Percentiles rank a stretch among this genome's conserved stretches.
Evolutionary conservation across 2,329 filamentous ascomycete genomes (phyloP).

Genomic region (Alternaria viburni): DNA sequence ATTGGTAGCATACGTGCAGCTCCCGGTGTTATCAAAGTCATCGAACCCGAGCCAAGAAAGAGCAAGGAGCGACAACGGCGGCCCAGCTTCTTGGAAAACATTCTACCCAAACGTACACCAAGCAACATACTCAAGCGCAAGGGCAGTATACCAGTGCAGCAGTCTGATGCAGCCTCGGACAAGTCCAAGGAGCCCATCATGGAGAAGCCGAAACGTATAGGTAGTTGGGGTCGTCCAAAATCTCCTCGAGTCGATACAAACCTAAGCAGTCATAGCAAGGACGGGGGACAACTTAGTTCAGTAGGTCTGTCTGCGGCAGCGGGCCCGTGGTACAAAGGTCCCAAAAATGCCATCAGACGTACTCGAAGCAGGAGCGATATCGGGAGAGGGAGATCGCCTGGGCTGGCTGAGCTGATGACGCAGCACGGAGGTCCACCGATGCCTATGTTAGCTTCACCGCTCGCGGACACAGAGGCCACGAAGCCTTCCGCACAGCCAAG

Average conservation of each 20-base stretch:
- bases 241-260: conserved; percentile 50
- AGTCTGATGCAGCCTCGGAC: conserved; percentile 29
- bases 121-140: conserved; percentile 58
- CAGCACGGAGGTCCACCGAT: conserved; percentile 65
- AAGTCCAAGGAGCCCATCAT: conserved; percentile 40
- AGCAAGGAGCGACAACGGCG: conserved; percentile 53
- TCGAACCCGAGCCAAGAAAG: conserved; percentile 56
- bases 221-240: conserved; percentile 51
- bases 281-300: conserved; percentile 60
- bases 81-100: conserved; percentile 60
- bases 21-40: conserved; percentile 65
- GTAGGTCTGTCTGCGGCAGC: conserved; percentile 41
- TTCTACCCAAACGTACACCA: conserved; percentile 51
- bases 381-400: conserved; percentile 45
- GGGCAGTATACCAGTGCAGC: conserved; percentile 43
- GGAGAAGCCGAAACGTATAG: conserved; percentile 48
- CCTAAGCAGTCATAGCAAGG: conserved; percentile 54
- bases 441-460: conserved; percentile 59
- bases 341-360: conserved; percentile 56
- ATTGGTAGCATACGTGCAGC: conserved; percentile 66
- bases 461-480: conserved; percentile 45
- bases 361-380: conserved; percentile 65
- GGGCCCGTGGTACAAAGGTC: conserved; percentile 45
- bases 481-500: conserved; percentile 42
- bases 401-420: conserved; percentile 62